Conservation (phyloP, 345 rosid species). For the Boechera stricta region DNA sequence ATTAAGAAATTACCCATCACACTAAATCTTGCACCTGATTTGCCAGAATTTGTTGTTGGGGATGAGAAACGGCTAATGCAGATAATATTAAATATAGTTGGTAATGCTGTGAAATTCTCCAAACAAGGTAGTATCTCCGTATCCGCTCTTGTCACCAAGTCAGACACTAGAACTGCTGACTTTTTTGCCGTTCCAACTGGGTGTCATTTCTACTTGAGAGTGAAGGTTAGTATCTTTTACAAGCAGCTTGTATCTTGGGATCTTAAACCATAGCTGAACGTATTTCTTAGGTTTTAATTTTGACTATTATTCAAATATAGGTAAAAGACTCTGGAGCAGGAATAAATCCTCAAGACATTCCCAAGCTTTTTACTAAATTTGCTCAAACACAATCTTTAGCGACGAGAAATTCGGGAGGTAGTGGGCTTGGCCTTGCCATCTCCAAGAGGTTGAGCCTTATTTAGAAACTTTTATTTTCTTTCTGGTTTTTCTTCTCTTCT, state of each 20-base stretch:
- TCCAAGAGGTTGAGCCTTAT: slow-evolving; percentile 75
- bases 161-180: slow-evolving; percentile 71
- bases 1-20: slow-evolving; percentile 76
- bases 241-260: background rate
- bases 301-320: slow-evolving; percentile 44
- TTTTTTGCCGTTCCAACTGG: slow-evolving; percentile 68
- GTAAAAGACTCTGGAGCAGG: slow-evolving; percentile 94
- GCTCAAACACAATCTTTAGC: slow-evolving; percentile 75
- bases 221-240: slow-evolving; percentile 66
- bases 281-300: background rate
- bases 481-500: slow-evolving; percentile 4
- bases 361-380: slow-evolving; percentile 87
- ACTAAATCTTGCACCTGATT: slow-evolving; percentile 80
- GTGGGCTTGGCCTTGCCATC: slow-evolving; percentile 98
- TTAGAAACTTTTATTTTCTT: background rate
- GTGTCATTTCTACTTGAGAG: slow-evolving; percentile 79
- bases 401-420: slow-evolving; percentile 74
- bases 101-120: slow-evolving; percentile 97
- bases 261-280: slow-evolving; percentile 4
- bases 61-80: slow-evolving; percentile 96
- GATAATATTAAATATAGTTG: slow-evolving; percentile 79
- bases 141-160: slow-evolving; percentile 76
- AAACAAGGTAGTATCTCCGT: slow-evolving; percentile 81
- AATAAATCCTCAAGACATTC: slow-evolving; percentile 85
- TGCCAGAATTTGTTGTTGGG: slow-evolving; percentile 83